Evolutionary conservation across 345 rosid species (phyloP), one percentile per base, ranked within the genome.

Genomic region (Cochlearia excelsa): DNA sequence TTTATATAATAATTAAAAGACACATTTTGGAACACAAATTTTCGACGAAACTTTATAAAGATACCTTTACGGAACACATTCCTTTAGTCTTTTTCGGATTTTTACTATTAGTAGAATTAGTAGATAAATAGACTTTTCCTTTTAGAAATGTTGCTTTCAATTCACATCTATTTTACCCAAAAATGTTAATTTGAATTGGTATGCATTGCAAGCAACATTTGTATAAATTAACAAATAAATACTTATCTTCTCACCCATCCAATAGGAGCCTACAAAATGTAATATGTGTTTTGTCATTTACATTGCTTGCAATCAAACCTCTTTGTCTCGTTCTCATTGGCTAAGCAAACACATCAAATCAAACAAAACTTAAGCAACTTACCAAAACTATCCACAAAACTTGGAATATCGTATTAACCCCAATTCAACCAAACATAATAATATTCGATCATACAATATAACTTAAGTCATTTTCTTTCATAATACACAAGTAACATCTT

Each of bases 261-360:
- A 35, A 51, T 16, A 29, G 4, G 11, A 35, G 34, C 42, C 45
- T 9, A 16, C 7, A 48, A 42, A 50, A 26, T 0, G 42, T 29
- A 44, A 48, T 29, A 70, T 57, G 46, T 64, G 35, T 30, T 57
- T 40, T 29, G 41, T 28, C 42, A 62, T 4, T 35, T 34, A 31
- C 58, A 42, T 55, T 56, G 53, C 69, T 63, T 70, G 69, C 65
- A 70, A 63, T 70, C 69, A 44, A 63, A 29, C 46, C 8, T 63
- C 61, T 16, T 16, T 16, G 23, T 16, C 23, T 16, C 23, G 0
- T 45, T 45, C 45, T 30, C 55, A 8, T 31, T 39, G 8, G 3
- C 3, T 38, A 63, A 63, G 69, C 65, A 70, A 70, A 30, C 23
- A 41, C 54, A 63, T 63, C 46, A 70, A 56, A 57, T 63, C 43